A percentile compares a stretch with the other conserved stretches of the same genome.
Evolutionary conservation across 164 flowering plant genomes (phyloP).

Genomic region (Santalum album): DNA sequence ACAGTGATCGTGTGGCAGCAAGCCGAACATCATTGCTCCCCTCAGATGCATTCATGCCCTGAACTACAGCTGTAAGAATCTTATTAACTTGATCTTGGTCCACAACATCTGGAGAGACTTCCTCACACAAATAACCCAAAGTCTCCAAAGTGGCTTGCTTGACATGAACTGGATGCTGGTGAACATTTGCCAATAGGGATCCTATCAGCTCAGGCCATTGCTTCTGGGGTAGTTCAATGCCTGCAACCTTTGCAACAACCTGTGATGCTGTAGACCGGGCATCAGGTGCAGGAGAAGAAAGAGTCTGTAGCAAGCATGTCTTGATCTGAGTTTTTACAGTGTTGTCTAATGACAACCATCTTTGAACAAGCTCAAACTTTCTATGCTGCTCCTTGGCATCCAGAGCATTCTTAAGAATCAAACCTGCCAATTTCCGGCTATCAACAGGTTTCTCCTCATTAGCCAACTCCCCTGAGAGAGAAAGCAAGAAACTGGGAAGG

Average conservation of each 20-base stretch:
- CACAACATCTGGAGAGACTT: slow-evolving; percentile 49
- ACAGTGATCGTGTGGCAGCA: slow-evolving; percentile 48
- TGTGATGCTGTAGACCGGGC: slow-evolving; percentile 61
- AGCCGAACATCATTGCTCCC: slow-evolving; percentile 46
- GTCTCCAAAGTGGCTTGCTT: slow-evolving; percentile 56
- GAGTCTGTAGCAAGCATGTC: slow-evolving; percentile 34
- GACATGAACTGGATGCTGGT: slow-evolving; percentile 40
- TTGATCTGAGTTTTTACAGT: slow-evolving; percentile 38
- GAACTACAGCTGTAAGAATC: slow-evolving; percentile 59
- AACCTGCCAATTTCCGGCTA: slow-evolving; percentile 56
- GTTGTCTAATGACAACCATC: slow-evolving; percentile 45
- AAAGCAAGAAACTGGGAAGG: slow-evolving; percentile 43
- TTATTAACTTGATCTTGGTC: slow-evolving; percentile 56
- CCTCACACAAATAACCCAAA: slow-evolving; percentile 59
- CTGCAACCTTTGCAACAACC: slow-evolving; percentile 56
- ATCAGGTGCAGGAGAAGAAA: slow-evolving; percentile 36
- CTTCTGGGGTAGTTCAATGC: slow-evolving; percentile 52
- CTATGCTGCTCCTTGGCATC: slow-evolving; percentile 58
- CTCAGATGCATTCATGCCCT: slow-evolving; percentile 50
- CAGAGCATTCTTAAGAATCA: slow-evolving; percentile 52
- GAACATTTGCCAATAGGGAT: slow-evolving; percentile 38
- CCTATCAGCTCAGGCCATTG: slow-evolving; percentile 58
- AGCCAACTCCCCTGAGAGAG: slow-evolving; percentile 49
- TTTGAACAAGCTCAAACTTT: slow-evolving; percentile 47
- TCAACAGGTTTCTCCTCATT: slow-evolving; percentile 58